Evolutionary conservation across 441 rosid genomes (phyloP).

Genomic region (Arabidopsis lyrata): DNA sequence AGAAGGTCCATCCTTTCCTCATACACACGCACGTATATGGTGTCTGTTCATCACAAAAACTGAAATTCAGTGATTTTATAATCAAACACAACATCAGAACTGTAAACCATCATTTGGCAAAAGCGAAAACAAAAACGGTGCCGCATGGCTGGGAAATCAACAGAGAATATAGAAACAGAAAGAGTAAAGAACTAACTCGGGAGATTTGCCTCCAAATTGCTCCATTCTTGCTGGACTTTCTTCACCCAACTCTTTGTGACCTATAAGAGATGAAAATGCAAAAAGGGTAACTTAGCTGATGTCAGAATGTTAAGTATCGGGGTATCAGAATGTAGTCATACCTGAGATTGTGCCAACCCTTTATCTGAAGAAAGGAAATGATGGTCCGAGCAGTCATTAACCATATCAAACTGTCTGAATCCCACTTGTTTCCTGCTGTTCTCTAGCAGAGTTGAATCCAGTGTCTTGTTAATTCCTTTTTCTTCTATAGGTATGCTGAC

Average conservation of each 20-base stretch:
- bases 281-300: constrained; percentile 6
- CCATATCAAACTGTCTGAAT: constrained; percentile 81
- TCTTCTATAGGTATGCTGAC: constrained; percentile 43
- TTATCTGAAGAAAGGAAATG: constrained; percentile 62
- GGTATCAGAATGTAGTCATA: constrained; percentile 41
- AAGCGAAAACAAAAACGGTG: no score
- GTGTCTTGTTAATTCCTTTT: constrained; percentile 42
- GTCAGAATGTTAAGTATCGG: constrained; percentile 18
- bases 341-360: constrained; percentile 65
- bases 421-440: constrained; percentile 37
- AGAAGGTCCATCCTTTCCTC: constrained; percentile 91
- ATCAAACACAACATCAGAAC: neutral
- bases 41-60: constrained; percentile 54
- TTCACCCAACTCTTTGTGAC: constrained; percentile 76
- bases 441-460: constrained; percentile 37
- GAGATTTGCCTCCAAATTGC: constrained; percentile 69
- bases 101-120: neutral
- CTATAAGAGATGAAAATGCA: constrained; percentile 46
- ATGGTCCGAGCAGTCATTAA: constrained; percentile 76
- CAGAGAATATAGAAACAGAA: neutral
- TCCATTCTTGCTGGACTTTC: constrained; percentile 95
- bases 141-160: neutral
- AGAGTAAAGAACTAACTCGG: constrained; percentile 65
- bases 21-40: constrained; percentile 76
- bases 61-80: constrained; percentile 12